A percentile compares a stretch with the other conserved stretches of the same genome.
Conservation (phyloP, 768 basidiomycete species). For the Baorangia bicolor region DNA sequence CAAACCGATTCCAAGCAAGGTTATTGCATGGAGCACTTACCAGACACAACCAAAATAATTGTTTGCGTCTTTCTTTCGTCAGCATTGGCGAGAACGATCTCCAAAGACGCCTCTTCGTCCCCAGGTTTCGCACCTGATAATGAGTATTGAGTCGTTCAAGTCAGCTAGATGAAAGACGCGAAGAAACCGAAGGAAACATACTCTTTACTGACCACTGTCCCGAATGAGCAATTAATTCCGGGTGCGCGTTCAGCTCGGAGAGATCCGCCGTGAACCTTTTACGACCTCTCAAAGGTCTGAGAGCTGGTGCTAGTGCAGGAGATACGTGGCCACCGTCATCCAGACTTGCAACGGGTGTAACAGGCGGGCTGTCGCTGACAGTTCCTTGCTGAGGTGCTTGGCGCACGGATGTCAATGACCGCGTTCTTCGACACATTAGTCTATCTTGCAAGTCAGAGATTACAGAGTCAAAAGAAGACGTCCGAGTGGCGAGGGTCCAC, state of each 20-base stretch:
- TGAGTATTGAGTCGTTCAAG: not conserved
- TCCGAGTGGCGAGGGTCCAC: too few relatives aligned
- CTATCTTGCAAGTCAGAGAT: too few relatives aligned
- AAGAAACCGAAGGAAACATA: conserved; percentile 26
- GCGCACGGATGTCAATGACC: too few relatives aligned
- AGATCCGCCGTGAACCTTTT: conserved; percentile 59
- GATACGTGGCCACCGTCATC: not conserved
- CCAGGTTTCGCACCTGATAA: conserved; percentile 48
- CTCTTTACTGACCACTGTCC: conserved; percentile 43
- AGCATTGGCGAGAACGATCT: conserved; percentile 39
- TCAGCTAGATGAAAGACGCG: not conserved
- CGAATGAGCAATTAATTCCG: conserved; percentile 34
- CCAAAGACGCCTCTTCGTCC: conserved; percentile 67
- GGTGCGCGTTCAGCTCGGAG: conserved; percentile 42
- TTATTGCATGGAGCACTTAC: conserved; percentile 28
- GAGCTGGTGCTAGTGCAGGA: not conserved
- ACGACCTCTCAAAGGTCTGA: conserved; percentile 47
- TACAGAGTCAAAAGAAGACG: too few relatives aligned
- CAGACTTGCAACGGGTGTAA: too few relatives aligned
- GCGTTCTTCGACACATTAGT: too few relatives aligned
- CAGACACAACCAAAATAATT: conserved; percentile 50
- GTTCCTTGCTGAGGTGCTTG: too few relatives aligned
- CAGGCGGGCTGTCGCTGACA: too few relatives aligned
- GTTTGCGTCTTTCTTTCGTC: conserved; percentile 1
- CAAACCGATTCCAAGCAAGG: not conserved